Evolutionary conservation across 129 eudicot species (phyloP).

Genomic region (Apium graveolens): DNA sequence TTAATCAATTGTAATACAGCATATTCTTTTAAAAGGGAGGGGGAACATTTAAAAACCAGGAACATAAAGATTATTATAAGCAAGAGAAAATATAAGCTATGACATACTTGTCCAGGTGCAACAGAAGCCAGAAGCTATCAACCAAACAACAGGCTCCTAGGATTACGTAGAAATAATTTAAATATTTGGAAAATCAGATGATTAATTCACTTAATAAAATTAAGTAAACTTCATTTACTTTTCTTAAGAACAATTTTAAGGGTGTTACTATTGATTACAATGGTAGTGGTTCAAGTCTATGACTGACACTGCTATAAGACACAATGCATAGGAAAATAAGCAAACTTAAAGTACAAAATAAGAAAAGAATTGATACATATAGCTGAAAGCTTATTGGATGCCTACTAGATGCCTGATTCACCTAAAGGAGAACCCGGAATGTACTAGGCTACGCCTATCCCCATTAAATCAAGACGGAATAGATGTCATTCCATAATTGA

Average conservation of each 20-base stretch:
- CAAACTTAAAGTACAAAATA: not conserved
- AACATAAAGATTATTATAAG: not conserved
- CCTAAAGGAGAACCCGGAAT: not conserved
- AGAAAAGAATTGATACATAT: not conserved
- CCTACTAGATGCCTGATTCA: not conserved
- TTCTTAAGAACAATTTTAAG: not conserved
- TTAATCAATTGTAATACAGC: not conserved
- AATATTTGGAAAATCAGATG: not conserved
- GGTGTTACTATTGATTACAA: not conserved
- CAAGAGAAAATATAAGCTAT: not conserved
- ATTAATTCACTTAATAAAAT: not conserved
- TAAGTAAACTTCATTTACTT: not conserved
- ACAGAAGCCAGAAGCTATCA: not conserved
- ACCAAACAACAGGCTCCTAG: not conserved
- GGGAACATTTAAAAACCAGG: not conserved
- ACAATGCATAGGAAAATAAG: not conserved
- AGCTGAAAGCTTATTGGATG: not conserved
- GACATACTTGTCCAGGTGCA: not conserved
- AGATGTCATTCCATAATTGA: not conserved
- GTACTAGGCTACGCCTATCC: not conserved
- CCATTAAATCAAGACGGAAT: not conserved
- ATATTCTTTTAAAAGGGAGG: not conserved
- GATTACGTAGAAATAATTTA: not conserved
- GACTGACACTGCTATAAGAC: not conserved
- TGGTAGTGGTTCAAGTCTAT: not conserved